phyloP scores from a whole-genome alignment of 768 basidiomycete species.

The Glaciozyma martinii region DNA sequence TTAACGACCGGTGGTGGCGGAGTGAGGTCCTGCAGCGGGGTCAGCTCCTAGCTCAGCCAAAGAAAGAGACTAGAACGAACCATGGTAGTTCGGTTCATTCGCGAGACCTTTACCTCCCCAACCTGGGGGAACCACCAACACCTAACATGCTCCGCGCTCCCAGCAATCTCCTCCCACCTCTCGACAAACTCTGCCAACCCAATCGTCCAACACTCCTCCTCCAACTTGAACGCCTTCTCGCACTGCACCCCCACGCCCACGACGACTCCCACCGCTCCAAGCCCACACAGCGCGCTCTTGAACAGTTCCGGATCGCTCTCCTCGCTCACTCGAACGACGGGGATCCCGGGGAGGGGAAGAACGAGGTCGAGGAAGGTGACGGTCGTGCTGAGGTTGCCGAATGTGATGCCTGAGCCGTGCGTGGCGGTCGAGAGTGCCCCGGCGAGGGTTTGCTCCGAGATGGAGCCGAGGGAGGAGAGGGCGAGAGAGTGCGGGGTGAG shows the following conservation, averaged over 20 bases:
- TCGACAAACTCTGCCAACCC: conserved; percentile 27
- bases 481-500: conserved; percentile 64
- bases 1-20: conserved; percentile 8
- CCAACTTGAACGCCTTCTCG: conserved; percentile 70
- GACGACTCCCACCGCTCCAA: conserved; percentile 85
- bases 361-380: conserved; percentile 68
- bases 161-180: conserved; percentile 35
- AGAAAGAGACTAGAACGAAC: conserved; percentile 44
- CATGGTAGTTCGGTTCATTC: conserved; percentile 65
- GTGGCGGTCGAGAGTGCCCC: conserved; percentile 90
- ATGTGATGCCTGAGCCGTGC: conserved; percentile 78
- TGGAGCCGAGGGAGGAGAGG: conserved; percentile 86
- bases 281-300: conserved; percentile 76
- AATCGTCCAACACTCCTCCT: conserved; percentile 37
- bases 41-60: conserved; percentile 8
- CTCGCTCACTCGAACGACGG: conserved; percentile 56
- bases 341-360: conserved; percentile 56
- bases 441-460: conserved; percentile 89
- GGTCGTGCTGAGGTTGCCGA: conserved; percentile 69
- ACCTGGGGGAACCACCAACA: conserved; percentile 91
- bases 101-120: conserved; percentile 60
- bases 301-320: conserved; percentile 64
- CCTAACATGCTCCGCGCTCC: conserved; percentile 74
- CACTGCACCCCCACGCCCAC: conserved; percentile 66
- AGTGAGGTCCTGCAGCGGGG: conserved; percentile 9